Evolutionary conservation across 306 rosid genomes (phyloP), one percentile per base, ranked within the genome.

Genomic region (Quercus glauca): DNA sequence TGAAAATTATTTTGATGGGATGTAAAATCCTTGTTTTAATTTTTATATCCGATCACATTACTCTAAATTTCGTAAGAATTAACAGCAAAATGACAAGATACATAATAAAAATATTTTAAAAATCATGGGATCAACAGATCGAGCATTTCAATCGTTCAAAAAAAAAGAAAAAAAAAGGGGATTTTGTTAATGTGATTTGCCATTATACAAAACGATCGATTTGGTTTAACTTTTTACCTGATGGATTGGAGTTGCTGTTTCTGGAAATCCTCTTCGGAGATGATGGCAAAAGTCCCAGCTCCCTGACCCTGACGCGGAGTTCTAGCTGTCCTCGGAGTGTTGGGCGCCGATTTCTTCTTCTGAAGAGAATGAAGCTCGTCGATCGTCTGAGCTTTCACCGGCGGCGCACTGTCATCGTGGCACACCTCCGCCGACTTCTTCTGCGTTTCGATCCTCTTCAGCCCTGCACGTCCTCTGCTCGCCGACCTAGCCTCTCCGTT

Each of bases 281-380:
- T 41, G 5, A 69, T 1, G 26, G 87, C 37, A 67, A 92, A 89
- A 5, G 53, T 0, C 6, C 8, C 9, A 4, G 85, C 78, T 55
- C 81, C 65, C 31, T 45, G 45, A 7, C 43, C 43, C 10, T 37
- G 43, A 37, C 45, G 3, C 10, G 45, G 45, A 41, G 45, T 41
- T 41, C 45, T 41, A 2, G 45, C 91, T 1, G 80, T 80, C 11
- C 78, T 76, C 59, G 99, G 99, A 9, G 99, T 94, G 71, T 81
- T 74, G 6, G 99, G 99, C 10, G 91, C 84, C 0, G 98, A 84
- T 72, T 21, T 92, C 79, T 94, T 94, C 87, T 45, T 85, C 89
- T 94, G 99, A 19, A 94, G 82, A 26, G 92, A 91, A 71, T 92
- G 99, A 64, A 94, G 93, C 83, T 94, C 97, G 11, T 92, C 97